These are phyloP conservation scores for Xylariaceae sp. DNA, from an alignment of 2,329 filamentous ascomycete genomes.

Conservation along the genomic window DNA sequence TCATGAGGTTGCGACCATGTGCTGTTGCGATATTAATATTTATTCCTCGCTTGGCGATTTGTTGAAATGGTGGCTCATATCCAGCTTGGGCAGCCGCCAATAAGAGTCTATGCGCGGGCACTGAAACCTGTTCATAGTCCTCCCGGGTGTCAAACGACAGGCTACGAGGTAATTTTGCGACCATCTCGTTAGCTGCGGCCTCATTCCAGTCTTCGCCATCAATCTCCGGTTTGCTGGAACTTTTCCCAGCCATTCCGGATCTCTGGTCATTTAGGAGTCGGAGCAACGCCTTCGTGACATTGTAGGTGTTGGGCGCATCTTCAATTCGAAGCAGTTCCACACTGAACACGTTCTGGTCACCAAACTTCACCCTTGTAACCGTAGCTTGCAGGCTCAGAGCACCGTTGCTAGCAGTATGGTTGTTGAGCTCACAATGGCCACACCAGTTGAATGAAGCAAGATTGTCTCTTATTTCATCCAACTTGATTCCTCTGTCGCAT, in stretches of 20 bases:
- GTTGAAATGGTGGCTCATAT: not conserved
- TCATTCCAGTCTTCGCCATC: too few relatives aligned
- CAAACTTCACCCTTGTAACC: not conserved
- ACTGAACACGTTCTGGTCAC: not conserved
- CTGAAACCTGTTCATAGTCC: not conserved
- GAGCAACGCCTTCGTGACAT: too few relatives aligned
- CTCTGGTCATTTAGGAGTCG: too few relatives aligned
- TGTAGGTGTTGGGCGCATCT: too few relatives aligned
- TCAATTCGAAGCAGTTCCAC: too few relatives aligned
- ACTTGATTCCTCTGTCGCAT: too few relatives aligned
- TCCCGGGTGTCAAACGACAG: too few relatives aligned
- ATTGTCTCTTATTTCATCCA: too few relatives aligned
- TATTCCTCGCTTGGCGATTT: not conserved
- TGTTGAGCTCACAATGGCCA: constrained; percentile 4
- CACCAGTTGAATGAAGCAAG: not conserved
- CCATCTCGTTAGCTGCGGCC: too few relatives aligned
- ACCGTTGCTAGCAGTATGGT: not conserved
- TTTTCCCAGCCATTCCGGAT: too few relatives aligned
- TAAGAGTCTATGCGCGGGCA: not conserved
- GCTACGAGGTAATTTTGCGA: too few relatives aligned
- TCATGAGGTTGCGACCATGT: not conserved
- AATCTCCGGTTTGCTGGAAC: too few relatives aligned
- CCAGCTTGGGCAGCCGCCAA: not conserved
- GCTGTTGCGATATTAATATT: not conserved
- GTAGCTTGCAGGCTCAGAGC: not conserved